Conservation (phyloP, 2,329 filamentous ascomycete species). For the Escovopsis weberi region DNA sequence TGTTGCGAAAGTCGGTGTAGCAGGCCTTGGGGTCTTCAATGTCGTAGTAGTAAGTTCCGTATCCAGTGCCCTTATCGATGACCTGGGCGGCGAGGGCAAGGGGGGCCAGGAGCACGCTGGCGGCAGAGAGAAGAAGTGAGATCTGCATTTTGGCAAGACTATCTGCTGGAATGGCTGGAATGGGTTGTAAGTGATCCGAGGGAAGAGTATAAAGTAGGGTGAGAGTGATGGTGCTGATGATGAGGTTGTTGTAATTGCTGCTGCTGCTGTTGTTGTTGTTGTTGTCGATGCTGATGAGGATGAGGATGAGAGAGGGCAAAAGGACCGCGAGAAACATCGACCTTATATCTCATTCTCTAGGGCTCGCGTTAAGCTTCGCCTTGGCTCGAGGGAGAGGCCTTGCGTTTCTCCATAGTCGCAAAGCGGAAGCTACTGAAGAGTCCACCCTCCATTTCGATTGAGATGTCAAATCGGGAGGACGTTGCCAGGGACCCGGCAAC, state of each 20-base stretch:
- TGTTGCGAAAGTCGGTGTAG: neutral
- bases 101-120: neutral
- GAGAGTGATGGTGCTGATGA: neutral
- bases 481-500: too few relatives aligned
- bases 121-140: neutral
- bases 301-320: neutral
- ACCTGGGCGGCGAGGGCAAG: neutral
- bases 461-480: too few relatives aligned
- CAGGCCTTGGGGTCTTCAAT: conserved; percentile 1
- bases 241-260: neutral
- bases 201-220: neutral
- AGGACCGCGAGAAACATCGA: neutral
- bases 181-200: neutral
- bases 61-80: conserved; percentile 1
- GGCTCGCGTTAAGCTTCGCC: too few relatives aligned
- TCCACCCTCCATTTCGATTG: too few relatives aligned
- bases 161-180: neutral
- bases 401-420: too few relatives aligned
- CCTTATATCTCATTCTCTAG: neutral
- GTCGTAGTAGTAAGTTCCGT: conserved; percentile 5
- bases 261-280: too few relatives aligned
- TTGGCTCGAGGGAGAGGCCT: too few relatives aligned
- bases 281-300: neutral
- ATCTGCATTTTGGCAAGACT: neutral
- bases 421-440: too few relatives aligned